Base-by-base conservation (phyloP, 2,329 filamentous ascomycete genomes). In the Cryphonectria japonica region DNA sequence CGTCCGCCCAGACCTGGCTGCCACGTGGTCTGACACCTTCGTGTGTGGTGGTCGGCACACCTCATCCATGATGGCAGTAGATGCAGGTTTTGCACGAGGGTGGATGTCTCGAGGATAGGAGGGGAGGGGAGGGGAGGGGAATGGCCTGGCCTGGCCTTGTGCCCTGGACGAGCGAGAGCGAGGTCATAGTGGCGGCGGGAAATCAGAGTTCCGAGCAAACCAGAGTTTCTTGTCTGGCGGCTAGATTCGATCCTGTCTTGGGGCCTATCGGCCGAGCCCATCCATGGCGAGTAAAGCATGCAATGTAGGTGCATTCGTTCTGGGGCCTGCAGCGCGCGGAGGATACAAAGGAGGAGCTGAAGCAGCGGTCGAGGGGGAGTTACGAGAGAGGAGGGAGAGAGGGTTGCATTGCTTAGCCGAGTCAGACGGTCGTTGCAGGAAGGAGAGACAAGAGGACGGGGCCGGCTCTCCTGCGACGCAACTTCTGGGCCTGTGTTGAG, bases 391-490 rank as follows among this genome's bases (percentile, higher is more conserved):
- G 22, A 41, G 39, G n/a, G 19, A 26, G n/a, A 26, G 61, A 26
- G 37, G 61, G 61, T 64, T 64, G 39, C 61, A 64, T 64, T 29
- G 61, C 61, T 46, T 64, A 64, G 61, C 37, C 61, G 41, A 46
- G 61, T 43, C 22, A 39, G 61, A 43, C n/a, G 39, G 37, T 43
- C 61, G n/a, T 63, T 43, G 52, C n/a, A 61, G 29, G 39, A 9
- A 46, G 39, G n/a, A 63, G 32, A 16, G 34, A n/a, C 37, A 26
- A 26, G 6, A 43, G 7, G 37, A n/a, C 37, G 37, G 19, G 63
- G 63, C 41, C 3, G 29, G 63, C 19, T 46, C 9, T 37, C 22
- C 63, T 34, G 41, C 43, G 43, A 50, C 29, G 63, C 43, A 52
- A 52, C 63, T 7, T 65, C 3, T 50, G 46, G 43, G 29, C 41